Conservation (phyloP, 805 yeast genomes). For the Nakazawaea wickerhamii region DNA sequence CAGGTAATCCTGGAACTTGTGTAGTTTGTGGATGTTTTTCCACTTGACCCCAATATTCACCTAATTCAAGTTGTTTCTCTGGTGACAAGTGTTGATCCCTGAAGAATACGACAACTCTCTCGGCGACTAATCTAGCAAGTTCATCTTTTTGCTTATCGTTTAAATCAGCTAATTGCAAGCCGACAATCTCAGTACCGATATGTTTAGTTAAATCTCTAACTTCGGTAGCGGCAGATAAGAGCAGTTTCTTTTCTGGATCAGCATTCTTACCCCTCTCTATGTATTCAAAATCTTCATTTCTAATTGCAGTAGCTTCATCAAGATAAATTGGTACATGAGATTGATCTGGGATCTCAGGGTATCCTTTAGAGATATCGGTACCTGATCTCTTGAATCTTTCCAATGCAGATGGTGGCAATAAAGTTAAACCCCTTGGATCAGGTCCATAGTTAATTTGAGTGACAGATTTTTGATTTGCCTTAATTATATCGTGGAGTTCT, state of each 20-base stretch:
- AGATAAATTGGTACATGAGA: constrained; percentile 25
- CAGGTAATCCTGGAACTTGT: constrained; percentile 28
- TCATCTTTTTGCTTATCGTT: constrained; percentile 41
- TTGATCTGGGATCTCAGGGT: constrained; percentile 27
- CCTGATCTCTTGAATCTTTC: constrained; percentile 27
- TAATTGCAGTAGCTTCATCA: constrained; percentile 28
- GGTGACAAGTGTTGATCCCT: constrained; percentile 36
- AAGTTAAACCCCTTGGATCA: constrained; percentile 15
- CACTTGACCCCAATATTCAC: constrained; percentile 36
- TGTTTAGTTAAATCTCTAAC: constrained; percentile 37
- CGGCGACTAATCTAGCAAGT: constrained; percentile 41
- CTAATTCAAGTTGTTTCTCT: constrained; percentile 35
- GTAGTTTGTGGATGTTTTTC: constrained; percentile 33
- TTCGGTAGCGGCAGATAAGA: constrained; percentile 35
- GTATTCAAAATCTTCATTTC: constrained; percentile 26
- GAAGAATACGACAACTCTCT: constrained; percentile 46
- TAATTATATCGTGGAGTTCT: constrained; percentile 1
- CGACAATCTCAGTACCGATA: constrained; percentile 40
- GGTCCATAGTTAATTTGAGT: constrained; percentile 8
- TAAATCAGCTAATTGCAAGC: constrained; percentile 35
- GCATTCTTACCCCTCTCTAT: constrained; percentile 16
- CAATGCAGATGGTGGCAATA: constrained; percentile 22
- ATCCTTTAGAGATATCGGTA: constrained; percentile 27
- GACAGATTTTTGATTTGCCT: neutral
- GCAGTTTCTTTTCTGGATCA: constrained; percentile 28